Percentiles rank a stretch among this genome's conserved stretches.
These are phyloP conservation scores for Poa pratensis DNA, from an alignment of 176 grass and related monocot genomes.

Conservation along the genomic window DNA sequence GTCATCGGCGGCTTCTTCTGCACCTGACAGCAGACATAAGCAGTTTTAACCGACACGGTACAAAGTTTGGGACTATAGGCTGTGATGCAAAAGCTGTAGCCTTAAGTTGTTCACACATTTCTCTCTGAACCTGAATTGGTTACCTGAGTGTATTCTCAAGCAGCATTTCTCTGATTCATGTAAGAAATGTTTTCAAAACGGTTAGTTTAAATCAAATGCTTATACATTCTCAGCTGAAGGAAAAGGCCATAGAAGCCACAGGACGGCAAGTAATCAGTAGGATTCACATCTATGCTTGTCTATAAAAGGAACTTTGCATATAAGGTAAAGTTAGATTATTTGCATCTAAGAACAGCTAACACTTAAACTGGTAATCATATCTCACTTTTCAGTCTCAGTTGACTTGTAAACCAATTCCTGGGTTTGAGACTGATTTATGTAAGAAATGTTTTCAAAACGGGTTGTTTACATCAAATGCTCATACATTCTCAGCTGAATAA, in stretches of 20 bases:
- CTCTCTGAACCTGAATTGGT: too few species aligned
- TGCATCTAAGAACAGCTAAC: background rate
- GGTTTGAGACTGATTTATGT: background rate
- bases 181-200: constrained; percentile 21
- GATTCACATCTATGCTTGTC: too few species aligned
- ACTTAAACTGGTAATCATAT: background rate
- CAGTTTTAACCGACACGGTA: background rate
- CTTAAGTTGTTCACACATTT: constrained; percentile 73
- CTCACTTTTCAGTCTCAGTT: background rate
- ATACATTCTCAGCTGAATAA: background rate
- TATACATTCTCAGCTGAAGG: background rate
- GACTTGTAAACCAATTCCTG: background rate
- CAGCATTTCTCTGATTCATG: background rate
- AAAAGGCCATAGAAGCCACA: background rate
- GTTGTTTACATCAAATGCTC: background rate
- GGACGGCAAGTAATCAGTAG: background rate
- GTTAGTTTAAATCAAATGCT: background rate
- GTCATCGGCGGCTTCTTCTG: constrained; percentile 85
- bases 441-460: constrained; percentile 19
- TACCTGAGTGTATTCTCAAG: too few species aligned
- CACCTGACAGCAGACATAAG: constrained; percentile 52
- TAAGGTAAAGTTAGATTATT: background rate
- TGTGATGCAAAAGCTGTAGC: constrained; percentile 25
- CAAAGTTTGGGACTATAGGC: background rate
- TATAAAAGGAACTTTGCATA: background rate